Evolutionary conservation across 192 early-diverging fungal genomes (phyloP).

Genomic region (Coemansia sp.): DNA sequence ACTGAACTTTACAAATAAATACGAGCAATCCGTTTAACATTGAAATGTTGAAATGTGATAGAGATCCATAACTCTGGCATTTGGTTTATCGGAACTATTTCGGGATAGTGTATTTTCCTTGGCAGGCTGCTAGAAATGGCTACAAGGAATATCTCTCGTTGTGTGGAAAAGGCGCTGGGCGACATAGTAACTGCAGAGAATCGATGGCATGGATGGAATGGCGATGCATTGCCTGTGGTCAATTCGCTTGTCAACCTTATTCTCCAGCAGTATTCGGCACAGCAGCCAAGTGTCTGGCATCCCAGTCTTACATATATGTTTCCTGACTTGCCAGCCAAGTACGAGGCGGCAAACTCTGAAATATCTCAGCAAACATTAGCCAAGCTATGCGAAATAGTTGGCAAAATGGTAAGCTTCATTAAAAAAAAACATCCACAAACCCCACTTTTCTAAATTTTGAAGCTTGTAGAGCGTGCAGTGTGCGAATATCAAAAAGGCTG

Average conservation of each 20-base stretch:
- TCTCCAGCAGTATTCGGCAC: slow-evolving; percentile 40
- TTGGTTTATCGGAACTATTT: background rate
- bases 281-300: slow-evolving; percentile 44
- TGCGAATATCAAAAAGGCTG: slow-evolving; percentile 17
- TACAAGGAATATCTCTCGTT: slow-evolving; percentile 6
- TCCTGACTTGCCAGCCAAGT: slow-evolving; percentile 26
- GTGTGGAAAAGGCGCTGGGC: slow-evolving; percentile 18
- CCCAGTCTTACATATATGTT: slow-evolving; percentile 32
- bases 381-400: slow-evolving; percentile 14
- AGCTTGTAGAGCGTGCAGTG: slow-evolving; percentile 13
- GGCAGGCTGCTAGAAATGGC: slow-evolving; percentile 1
- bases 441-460: background rate
- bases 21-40: no score
- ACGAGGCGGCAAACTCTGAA: slow-evolving; percentile 7
- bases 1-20: slow-evolving; percentile 11
- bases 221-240: slow-evolving; percentile 16
- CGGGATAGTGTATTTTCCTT: background rate
- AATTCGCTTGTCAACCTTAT: slow-evolving; percentile 29
- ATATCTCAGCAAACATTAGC: slow-evolving; percentile 8
- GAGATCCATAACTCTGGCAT: no score
- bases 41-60: no score
- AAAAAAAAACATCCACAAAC: background rate
- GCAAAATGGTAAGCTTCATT: slow-evolving; percentile 13
- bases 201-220: slow-evolving; percentile 41
- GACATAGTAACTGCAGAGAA: slow-evolving; percentile 31